Percentiles rank a stretch among this genome's conserved stretches.
Conservation (phyloP, 345 rosid species). For the Sapria himalayana region DNA sequence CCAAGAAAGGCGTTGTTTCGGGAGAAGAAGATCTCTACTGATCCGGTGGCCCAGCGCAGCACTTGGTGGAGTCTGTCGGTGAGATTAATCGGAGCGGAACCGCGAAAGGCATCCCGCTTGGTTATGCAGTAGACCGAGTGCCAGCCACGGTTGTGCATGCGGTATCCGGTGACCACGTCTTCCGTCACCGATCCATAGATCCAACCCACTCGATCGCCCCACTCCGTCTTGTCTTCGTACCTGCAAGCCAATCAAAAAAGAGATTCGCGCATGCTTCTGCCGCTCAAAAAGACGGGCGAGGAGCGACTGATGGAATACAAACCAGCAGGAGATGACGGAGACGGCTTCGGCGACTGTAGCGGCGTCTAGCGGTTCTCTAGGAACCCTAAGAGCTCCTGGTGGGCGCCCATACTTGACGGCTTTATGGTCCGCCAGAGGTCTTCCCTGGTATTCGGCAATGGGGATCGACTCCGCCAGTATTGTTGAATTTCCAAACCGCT, state of each 20-base stretch:
- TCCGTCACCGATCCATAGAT: constrained; percentile 93
- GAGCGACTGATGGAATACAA: neutral
- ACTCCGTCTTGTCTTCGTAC: constrained; percentile 94
- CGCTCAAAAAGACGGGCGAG: neutral
- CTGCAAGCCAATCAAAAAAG: constrained; percentile 8
- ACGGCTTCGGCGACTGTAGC: constrained; percentile 74
- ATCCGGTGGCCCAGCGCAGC: constrained; percentile 91
- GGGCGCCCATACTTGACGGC: constrained; percentile 72
- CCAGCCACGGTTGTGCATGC: constrained; percentile 99
- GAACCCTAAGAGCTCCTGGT: constrained; percentile 57
- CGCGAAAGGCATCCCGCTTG: constrained; percentile 68
- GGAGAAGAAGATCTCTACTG: constrained; percentile 91
- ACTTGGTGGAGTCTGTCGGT: constrained; percentile 91
- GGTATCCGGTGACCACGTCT: constrained; percentile 90
- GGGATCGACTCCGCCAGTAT: constrained; percentile 72
- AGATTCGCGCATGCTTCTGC: neutral
- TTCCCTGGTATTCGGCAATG: constrained; percentile 62
- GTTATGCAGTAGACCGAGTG: constrained; percentile 78
- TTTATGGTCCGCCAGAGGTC: constrained; percentile 84
- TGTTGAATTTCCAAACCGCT: constrained; percentile 84
- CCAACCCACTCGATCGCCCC: constrained; percentile 98
- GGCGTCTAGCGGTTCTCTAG: constrained; percentile 81
- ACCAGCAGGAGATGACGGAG: constrained; percentile 93
- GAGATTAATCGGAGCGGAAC: constrained; percentile 85
- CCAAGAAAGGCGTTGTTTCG: constrained; percentile 72